A percentile compares a stretch with the other conserved stretches of the same genome.
Evolutionary conservation across 345 rosid species (phyloP).

Genomic region (Populus davidiana): DNA sequence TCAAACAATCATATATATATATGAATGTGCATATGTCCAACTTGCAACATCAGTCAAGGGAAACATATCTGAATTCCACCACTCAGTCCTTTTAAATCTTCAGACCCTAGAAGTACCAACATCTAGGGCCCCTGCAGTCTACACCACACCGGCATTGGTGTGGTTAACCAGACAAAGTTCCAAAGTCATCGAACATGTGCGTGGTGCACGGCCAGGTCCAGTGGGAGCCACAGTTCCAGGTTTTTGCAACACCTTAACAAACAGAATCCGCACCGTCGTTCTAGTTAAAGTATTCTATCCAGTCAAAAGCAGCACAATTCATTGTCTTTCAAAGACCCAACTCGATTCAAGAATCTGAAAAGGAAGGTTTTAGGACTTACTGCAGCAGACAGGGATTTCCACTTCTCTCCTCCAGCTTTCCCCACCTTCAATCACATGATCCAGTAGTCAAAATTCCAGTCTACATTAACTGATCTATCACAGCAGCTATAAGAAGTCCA

Average conservation of each 20-base stretch:
- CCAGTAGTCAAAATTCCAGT: slow-evolving; percentile 4
- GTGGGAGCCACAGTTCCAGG: slow-evolving; percentile 1
- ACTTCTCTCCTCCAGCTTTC: slow-evolving; percentile 55
- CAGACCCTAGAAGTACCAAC: background rate
- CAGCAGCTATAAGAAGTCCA: background rate
- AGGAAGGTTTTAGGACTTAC: slow-evolving; percentile 7
- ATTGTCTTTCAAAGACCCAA: background rate
- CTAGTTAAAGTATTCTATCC: slow-evolving; percentile 6
- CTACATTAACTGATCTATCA: background rate
- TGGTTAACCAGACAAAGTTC: background rate
- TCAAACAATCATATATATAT: background rate
- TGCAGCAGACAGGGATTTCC: slow-evolving; percentile 45
- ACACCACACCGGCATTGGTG: background rate
- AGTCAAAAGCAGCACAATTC: background rate
- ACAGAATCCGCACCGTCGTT: slow-evolving; percentile 2
- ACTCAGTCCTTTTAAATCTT: slow-evolving; percentile 9
- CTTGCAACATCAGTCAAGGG: background rate
- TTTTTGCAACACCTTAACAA: slow-evolving; percentile 6
- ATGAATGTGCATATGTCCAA: background rate
- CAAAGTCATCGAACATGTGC: background rate
- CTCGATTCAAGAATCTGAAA: background rate
- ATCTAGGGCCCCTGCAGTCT: background rate
- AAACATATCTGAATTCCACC: slow-evolving; percentile 10
- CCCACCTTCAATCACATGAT: slow-evolving; percentile 44
- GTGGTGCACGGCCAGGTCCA: background rate